Evolutionary conservation across 345 rosid genomes (phyloP).

Genomic region (Hibiscus syriacus): DNA sequence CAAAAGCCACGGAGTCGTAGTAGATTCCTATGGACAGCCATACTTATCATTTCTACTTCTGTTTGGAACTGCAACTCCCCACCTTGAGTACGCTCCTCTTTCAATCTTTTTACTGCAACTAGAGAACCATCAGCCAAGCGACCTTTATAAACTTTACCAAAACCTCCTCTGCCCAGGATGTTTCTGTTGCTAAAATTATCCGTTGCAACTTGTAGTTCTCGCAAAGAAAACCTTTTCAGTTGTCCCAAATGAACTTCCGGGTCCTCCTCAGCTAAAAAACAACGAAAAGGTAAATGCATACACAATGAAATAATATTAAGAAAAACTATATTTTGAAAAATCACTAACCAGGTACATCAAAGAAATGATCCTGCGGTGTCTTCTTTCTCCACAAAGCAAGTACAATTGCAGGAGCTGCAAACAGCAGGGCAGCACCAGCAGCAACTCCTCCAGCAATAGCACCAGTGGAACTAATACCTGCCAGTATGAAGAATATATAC

Average conservation of each 20-base stretch:
- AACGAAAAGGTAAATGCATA: constrained; percentile 9
- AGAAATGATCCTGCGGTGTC: constrained; percentile 83
- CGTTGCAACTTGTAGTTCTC: constrained; percentile 78
- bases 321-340: neutral
- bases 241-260: constrained; percentile 92
- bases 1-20: constrained; percentile 88
- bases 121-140: constrained; percentile 67
- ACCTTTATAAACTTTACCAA: constrained; percentile 92
- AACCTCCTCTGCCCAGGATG: constrained; percentile 83
- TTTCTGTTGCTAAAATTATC: constrained; percentile 67
- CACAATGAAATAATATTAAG: neutral
- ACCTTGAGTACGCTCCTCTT: constrained; percentile 80
- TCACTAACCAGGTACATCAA: constrained; percentile 83
- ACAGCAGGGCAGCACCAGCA: constrained; percentile 89
- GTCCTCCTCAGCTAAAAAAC: constrained; percentile 91
- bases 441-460: constrained; percentile 98
- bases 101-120: constrained; percentile 87
- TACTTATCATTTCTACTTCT: constrained; percentile 88
- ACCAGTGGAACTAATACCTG: constrained; percentile 63
- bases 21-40: constrained; percentile 90
- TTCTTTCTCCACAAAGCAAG: constrained; percentile 70
- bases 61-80: constrained; percentile 93
- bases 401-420: constrained; percentile 88
- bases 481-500: constrained; percentile 12
- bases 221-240: constrained; percentile 76